phyloP scores from a whole-genome alignment of 1,284 basidiomycete genomes.

The Puccinia coronata region DNA sequence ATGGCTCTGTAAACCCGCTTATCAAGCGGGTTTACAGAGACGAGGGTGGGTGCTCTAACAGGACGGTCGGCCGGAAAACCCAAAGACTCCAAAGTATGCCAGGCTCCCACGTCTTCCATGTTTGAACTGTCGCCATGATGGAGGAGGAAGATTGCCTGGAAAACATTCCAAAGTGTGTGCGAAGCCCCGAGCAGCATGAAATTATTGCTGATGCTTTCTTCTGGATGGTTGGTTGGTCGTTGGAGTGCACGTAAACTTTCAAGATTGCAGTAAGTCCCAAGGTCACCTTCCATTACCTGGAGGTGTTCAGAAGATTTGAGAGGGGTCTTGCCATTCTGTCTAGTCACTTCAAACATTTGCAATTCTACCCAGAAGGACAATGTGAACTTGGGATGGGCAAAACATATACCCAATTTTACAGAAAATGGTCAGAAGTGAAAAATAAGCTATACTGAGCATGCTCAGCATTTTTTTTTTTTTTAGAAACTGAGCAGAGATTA shows the following conservation, averaged over 20 bases:
- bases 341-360: constrained; percentile 5
- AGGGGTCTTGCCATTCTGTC: neutral
- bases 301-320: neutral
- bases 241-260: neutral
- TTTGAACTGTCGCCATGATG: neutral
- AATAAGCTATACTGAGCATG: no score
- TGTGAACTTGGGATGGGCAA: no score
- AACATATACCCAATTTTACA: no score
- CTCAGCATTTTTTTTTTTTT: no score
- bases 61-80: neutral
- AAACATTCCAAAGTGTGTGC: neutral
- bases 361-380: no score
- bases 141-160: neutral
- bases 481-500: no score
- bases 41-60: no score
- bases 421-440: no score
- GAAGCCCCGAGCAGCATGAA: neutral
- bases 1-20: no score
- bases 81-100: neutral
- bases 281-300: neutral
- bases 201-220: neutral
- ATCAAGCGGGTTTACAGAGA: no score
- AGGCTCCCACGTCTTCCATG: neutral
- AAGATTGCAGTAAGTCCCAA: neutral
- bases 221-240: neutral